Conservation (phyloP, 108 stramenopile species). For the Pseudonitzschia pungens region DNA sequence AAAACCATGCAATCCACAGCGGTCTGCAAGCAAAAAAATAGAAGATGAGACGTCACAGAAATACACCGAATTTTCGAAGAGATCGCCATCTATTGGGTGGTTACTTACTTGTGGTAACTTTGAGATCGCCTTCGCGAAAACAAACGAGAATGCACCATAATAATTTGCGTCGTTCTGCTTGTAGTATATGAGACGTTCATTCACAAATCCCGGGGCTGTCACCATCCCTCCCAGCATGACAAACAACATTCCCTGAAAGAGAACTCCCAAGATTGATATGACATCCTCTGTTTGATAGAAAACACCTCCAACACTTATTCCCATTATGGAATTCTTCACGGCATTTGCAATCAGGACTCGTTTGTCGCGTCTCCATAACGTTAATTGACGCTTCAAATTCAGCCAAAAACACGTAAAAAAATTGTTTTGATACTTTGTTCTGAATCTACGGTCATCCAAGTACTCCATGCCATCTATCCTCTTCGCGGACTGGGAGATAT, state of each 20-base stretch:
- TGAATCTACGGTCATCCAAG: conserved; percentile 22
- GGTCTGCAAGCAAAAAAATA: conserved; percentile 20
- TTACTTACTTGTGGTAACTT: conserved; percentile 51
- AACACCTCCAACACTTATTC: conserved; percentile 70
- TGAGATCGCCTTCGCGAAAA: conserved; percentile 58
- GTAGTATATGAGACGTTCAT: conserved; percentile 77
- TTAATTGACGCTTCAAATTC: conserved; percentile 50
- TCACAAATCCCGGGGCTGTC: conserved; percentile 67
- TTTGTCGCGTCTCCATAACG: conserved; percentile 58
- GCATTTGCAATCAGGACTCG: conserved; percentile 52
- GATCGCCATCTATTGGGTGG: background rate
- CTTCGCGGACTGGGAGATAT: background rate
- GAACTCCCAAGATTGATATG: conserved; percentile 46
- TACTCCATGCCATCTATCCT: conserved; percentile 5
- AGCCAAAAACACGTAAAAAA: conserved; percentile 42
- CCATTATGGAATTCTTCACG: conserved; percentile 66
- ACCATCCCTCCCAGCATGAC: conserved; percentile 79
- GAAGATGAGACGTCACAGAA: background rate
- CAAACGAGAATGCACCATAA: conserved; percentile 66
- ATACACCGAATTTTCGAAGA: background rate
- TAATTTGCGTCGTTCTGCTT: conserved; percentile 87
- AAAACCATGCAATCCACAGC: conserved; percentile 62
- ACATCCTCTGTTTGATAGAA: conserved; percentile 59
- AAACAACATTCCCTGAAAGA: conserved; percentile 66
- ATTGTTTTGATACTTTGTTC: conserved; percentile 50